Conservation (phyloP, 1,284 basidiomycete species). For the Amylostereum areolatum region DNA sequence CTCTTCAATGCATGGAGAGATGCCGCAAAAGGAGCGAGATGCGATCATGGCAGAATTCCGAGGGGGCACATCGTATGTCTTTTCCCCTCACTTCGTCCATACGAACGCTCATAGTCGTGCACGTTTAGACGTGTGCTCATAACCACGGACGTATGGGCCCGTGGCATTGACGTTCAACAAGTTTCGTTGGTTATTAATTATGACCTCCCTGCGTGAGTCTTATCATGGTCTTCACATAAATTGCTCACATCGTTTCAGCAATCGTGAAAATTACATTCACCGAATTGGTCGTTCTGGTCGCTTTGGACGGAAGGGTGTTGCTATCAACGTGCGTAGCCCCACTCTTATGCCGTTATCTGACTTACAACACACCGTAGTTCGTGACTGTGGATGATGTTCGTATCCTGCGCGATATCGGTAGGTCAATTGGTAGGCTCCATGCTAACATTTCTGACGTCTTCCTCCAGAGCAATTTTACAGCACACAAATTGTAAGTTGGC, state of each 20-base stretch:
- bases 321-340: constrained; percentile 65
- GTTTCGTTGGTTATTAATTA: constrained; percentile 99
- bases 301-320: constrained; percentile 93
- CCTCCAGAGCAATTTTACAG: constrained; percentile 77
- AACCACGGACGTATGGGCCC: constrained; percentile 97
- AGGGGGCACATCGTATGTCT: constrained; percentile 79
- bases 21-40: constrained; percentile 98
- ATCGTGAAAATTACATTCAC: constrained; percentile 99
- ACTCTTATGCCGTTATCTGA: not conserved
- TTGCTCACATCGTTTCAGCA: constrained; percentile 36
- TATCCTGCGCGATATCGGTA: constrained; percentile 87
- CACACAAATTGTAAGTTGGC: constrained; percentile 71
- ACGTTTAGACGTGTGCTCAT: constrained; percentile 79
- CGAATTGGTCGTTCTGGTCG: constrained; percentile 94
- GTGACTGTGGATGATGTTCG: constrained; percentile 89
- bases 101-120: constrained; percentile 2
- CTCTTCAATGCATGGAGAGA: constrained; percentile 97
- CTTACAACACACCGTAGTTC: constrained; percentile 47
- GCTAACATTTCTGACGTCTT: not conserved
- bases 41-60: constrained; percentile 99
- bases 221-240: not conserved
- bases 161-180: constrained; percentile 98
- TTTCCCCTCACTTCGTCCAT: not conserved
- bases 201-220: constrained; percentile 81
- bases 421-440: constrained; percentile 19